Evolutionary conservation across 2,329 filamentous ascomycete species (phyloP).

Genomic region (Ceratocystiopsis brevicomis): DNA sequence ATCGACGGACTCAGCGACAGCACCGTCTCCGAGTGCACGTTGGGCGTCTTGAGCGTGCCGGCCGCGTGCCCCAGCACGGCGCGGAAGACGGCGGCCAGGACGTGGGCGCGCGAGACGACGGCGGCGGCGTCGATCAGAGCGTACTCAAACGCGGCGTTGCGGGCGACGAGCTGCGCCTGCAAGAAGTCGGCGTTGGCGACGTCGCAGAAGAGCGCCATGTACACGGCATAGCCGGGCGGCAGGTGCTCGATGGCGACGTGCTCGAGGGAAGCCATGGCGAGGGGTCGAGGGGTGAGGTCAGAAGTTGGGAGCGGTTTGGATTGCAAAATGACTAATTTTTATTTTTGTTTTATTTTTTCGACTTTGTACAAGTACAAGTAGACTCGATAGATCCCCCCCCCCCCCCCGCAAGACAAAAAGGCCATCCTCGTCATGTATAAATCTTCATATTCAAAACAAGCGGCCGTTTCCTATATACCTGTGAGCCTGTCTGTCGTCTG

Average conservation of each 20-base stretch:
- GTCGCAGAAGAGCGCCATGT: slow-evolving; percentile 56
- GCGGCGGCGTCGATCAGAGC: slow-evolving; percentile 76
- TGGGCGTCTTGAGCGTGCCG: slow-evolving; percentile 50
- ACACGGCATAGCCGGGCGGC: slow-evolving; percentile 44
- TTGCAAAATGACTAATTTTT: no score
- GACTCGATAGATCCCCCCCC: no score
- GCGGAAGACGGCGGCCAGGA: slow-evolving; percentile 58
- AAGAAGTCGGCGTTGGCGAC: slow-evolving; percentile 63
- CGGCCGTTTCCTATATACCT: no score
- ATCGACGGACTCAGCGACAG: slow-evolving; percentile 63
- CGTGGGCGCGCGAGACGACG: slow-evolving; percentile 53
- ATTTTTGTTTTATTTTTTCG: no score
- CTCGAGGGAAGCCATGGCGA: slow-evolving; percentile 28
- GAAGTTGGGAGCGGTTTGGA: no score
- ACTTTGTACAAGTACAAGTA: no score
- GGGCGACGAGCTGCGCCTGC: slow-evolving; percentile 64
- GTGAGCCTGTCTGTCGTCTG: no score
- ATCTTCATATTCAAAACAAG: no score
- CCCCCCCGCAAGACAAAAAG: no score
- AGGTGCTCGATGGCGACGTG: slow-evolving; percentile 59
- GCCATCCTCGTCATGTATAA: no score
- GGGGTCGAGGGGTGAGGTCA: no score
- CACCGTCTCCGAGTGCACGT: slow-evolving; percentile 79
- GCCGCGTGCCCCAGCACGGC: slow-evolving; percentile 49
- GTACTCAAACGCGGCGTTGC: slow-evolving; percentile 78